phyloP scores from a whole-genome alignment of 371 early-diverging fungal species.

The Syncephalastrum monosporum region DNA sequence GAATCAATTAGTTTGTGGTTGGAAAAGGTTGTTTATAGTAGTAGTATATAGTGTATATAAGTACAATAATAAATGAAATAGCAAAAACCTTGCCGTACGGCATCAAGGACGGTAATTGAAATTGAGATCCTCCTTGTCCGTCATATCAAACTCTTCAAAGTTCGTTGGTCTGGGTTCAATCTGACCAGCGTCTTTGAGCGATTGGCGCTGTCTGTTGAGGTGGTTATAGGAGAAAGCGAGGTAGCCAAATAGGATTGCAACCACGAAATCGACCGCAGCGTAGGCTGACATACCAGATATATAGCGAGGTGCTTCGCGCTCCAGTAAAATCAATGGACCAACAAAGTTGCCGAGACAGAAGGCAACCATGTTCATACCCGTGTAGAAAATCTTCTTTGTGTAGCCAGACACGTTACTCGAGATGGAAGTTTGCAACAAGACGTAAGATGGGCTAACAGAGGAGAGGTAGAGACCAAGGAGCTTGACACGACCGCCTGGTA shows the following conservation, averaged over 20 bases:
- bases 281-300: constrained; percentile 14
- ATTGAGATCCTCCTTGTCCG: constrained; percentile 14
- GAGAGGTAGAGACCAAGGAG: constrained; percentile 26
- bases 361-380: constrained; percentile 19
- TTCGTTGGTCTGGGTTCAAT: constrained; percentile 8
- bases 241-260: constrained; percentile 11
- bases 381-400: constrained; percentile 23
- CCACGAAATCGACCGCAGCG: constrained; percentile 18
- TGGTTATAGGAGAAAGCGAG: not conserved
- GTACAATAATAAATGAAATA: not conserved
- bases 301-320: constrained; percentile 6
- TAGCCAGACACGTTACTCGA: constrained; percentile 17
- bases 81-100: too few species aligned
- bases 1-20: too few species aligned
- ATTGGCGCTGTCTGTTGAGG: not conserved
- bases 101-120: constrained; percentile 12
- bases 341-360: constrained; percentile 29
- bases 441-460: constrained; percentile 12
- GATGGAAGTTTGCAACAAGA: constrained; percentile 18
- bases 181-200: constrained; percentile 8
- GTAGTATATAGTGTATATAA: too few species aligned
- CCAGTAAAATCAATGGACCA: constrained; percentile 30
- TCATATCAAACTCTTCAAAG: constrained; percentile 21
- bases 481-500: constrained; percentile 19
- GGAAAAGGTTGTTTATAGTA: too few species aligned